Base-by-base conservation (phyloP, 805 yeast genomes). In the Zygoascus tannicola region DNA sequence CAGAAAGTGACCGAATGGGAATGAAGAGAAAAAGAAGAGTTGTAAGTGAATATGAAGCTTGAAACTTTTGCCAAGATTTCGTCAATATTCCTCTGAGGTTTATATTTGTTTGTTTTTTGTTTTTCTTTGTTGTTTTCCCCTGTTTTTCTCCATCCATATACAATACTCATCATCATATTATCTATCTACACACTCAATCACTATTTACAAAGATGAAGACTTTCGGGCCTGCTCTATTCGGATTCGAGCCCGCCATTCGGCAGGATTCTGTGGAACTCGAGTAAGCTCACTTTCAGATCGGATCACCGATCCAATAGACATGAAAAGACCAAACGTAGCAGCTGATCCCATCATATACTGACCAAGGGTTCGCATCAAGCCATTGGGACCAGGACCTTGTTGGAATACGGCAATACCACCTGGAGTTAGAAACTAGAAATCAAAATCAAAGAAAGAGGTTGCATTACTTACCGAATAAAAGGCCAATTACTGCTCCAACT, bases 361-460 rank as follows among this genome's bases (percentile, higher is more conserved):
- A 45, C 98, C 97, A 59, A 92, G 69, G 1, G 97, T 90, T 68
- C 95, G 81, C 80, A 92, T 84, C 45, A 85, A 85, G 45, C 99
- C 99, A 59, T 85, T 84, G 40, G 99, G 98, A 12, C 95, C 96
- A n/a, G 98, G 92, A 16, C 99, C 99, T 53, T 83, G 80, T 45
- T 87, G 88, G 52, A 86, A 64, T 54, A 94, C 82, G 46, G 96
- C 81, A 58, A 85, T 79, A 20, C 96, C 95, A 41, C 66, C 64
- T 56, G 38, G n/a, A 14, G 20, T 8, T 7, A 33, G 16, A 33
- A 33, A 28, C 22, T 22, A 14, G 16, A n/a, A 10, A 14, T n/a
- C n/a, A n/a, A n/a, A n/a, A n/a, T n/a, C n/a, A n/a, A n/a, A n/a
- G n/a, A n/a, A n/a, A n/a, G n/a, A 15, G 7, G n/a, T 35, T 15